Conservation (phyloP, 164 flowering plant species). For the Berberis vulgaris region DNA sequence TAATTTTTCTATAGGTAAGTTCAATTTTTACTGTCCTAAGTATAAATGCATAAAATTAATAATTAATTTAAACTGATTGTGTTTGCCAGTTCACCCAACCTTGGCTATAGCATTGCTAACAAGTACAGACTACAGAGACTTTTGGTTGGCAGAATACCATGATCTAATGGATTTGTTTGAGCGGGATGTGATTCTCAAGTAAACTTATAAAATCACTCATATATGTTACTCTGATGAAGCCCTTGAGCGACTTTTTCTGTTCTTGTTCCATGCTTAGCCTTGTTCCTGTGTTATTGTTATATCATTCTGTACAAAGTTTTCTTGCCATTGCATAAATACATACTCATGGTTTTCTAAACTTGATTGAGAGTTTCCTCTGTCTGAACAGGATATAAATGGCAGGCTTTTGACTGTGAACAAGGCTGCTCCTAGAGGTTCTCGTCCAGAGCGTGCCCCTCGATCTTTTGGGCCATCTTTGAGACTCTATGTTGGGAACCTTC, state of each 20-base stretch:
- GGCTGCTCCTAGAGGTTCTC: conserved; percentile 72
- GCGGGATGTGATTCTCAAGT: neutral
- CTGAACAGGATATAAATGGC: conserved; percentile 54
- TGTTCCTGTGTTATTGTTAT: neutral
- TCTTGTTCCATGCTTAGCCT: neutral
- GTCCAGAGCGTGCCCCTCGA: conserved; percentile 49
- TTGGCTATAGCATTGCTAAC: no score
- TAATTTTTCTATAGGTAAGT: no score
- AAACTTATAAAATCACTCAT: neutral
- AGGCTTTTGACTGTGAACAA: conserved; percentile 76
- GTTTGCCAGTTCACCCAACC: no score
- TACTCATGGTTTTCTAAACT: neutral
- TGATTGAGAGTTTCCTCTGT: conserved; percentile 6
- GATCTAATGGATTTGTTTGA: no score
- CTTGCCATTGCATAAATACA: neutral
- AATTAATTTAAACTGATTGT: no score
- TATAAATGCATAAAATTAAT: no score
- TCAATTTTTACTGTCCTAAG: no score
- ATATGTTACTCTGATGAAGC: neutral
- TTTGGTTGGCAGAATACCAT: no score
- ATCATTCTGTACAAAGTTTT: neutral
- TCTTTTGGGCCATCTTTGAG: conserved; percentile 33
- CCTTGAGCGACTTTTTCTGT: neutral
- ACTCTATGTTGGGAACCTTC: conserved; percentile 75
- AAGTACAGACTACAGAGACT: no score